Percentiles rank a stretch among this genome's conserved stretches.
Conservation (phyloP, 805 yeast species). For the Cyberlindnera misumaiensis region DNA sequence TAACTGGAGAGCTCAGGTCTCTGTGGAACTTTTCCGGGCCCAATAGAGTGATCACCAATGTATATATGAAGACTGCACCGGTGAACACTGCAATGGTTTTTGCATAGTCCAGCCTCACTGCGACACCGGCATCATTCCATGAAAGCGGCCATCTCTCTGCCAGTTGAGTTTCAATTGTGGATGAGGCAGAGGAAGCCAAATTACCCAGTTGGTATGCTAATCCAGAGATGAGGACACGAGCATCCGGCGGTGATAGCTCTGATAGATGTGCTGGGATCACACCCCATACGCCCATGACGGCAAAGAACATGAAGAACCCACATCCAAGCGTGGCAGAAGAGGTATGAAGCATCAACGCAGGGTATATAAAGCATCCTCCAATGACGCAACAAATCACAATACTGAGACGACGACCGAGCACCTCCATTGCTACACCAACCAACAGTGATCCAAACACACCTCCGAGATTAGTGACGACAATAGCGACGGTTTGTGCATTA, state of each 20-base stretch:
- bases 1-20: constrained; percentile 26
- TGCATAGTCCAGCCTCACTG: constrained; percentile 42
- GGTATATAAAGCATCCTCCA: constrained; percentile 59
- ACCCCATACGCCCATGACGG: constrained; percentile 72
- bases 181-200: constrained; percentile 62
- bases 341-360: constrained; percentile 40
- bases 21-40: constrained; percentile 53
- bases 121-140: constrained; percentile 25
- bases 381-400: constrained; percentile 43
- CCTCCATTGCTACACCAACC: constrained; percentile 48
- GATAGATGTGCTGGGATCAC: constrained; percentile 59
- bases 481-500: constrained; percentile 50
- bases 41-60: constrained; percentile 37
- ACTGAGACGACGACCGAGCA: constrained; percentile 58
- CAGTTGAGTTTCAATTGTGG: constrained; percentile 62
- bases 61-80: constrained; percentile 56
- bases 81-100: constrained; percentile 65
- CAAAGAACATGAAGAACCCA: constrained; percentile 58
- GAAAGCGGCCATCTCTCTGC: constrained; percentile 54
- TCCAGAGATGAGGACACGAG: constrained; percentile 57
- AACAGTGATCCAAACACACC: constrained; percentile 58
- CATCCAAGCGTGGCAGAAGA: constrained; percentile 43
- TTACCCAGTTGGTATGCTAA: constrained; percentile 67
- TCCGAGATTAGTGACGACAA: constrained; percentile 59
- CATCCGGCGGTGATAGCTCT: constrained; percentile 61